Evolutionary conservation across 2,329 filamentous ascomycete species (phyloP), one percentile per base, ranked within the genome.

Genomic region (Sarocladium kiliense): DNA sequence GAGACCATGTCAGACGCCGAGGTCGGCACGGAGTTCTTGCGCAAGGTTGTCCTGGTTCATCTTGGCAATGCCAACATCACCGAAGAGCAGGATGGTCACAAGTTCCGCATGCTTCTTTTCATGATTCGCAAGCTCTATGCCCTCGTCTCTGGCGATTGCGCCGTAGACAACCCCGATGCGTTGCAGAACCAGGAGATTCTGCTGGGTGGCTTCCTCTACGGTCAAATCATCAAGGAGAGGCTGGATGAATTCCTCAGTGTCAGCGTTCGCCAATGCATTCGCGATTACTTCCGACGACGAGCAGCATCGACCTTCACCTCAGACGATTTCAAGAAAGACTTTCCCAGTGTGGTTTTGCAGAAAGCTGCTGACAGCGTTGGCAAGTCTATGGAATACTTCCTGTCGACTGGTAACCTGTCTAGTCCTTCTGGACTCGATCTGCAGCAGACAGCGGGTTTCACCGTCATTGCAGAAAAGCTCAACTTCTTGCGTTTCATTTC

Each of bases 401-500:
- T 99, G 59, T 96, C 93, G 0, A 99, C 94, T 0, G 94, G 94
- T 62, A 99, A 99, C 65, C 76, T 99, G 45, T 85, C 91, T 65
- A 96, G 90, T 76, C 86, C 90, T 14, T 96, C 90, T 27, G 94
- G 94, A 60, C 79, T 99, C 39, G 94, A 99, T 79, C 72, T 97
- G 65, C 94, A 97, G 68, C 94, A 99, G 71, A 87, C 88, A 0
- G 94, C 93, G 12, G 94, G 94, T 59, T 99, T 96, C 71, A 96
- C 91, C 0, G 91, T 99, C 53, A 92, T 97, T 53, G 94, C 94
- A 2, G 94, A 99, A 70, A 97, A 97, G 79, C 93, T 99, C 68
- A 99, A 99, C 75, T 99, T 97, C 70, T 85, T 96, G 66, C 90
- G 94, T 65, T 99, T 97, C 75, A 96, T 99, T 75, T 94, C 90